A percentile compares a stretch with the other conserved stretches of the same genome.
These are phyloP conservation scores for Triticum aestivum DNA, from an alignment of 176 grass and related monocot genomes.

Conservation along the genomic window DNA sequence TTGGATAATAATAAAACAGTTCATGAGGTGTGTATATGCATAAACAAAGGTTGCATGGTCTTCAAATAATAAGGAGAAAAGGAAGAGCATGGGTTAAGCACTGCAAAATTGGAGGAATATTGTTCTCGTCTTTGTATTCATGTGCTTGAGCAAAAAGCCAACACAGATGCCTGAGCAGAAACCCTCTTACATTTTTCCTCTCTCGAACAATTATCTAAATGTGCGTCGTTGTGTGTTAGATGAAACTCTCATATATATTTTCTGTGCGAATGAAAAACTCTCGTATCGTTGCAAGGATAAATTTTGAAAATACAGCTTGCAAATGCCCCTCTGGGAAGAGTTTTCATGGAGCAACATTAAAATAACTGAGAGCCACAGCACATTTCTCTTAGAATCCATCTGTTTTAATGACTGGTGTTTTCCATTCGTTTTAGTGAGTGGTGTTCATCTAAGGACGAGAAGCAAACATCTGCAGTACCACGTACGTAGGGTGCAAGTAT, in stretches of 20 bases:
- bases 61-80: neutral
- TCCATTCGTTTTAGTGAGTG: too few relatives aligned
- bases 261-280: neutral
- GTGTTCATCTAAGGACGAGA: neutral
- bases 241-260: neutral
- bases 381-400: neutral
- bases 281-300: neutral
- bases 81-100: neutral
- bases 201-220: neutral
- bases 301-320: neutral
- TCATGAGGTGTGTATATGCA: neutral
- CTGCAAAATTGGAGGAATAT: neutral
- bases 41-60: neutral
- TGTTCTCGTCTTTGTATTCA: neutral
- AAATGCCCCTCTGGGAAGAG: neutral
- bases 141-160: neutral
- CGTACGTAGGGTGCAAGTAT: neutral
- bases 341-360: neutral
- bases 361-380: neutral
- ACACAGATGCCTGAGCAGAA: neutral
- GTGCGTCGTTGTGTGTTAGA: neutral
- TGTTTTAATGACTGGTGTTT: neutral
- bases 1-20: neutral
- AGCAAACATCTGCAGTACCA: neutral
- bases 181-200: neutral